phyloP scores from a whole-genome alignment of 1,139 yeast species.

The Arxiozyma heterogenica region DNA sequence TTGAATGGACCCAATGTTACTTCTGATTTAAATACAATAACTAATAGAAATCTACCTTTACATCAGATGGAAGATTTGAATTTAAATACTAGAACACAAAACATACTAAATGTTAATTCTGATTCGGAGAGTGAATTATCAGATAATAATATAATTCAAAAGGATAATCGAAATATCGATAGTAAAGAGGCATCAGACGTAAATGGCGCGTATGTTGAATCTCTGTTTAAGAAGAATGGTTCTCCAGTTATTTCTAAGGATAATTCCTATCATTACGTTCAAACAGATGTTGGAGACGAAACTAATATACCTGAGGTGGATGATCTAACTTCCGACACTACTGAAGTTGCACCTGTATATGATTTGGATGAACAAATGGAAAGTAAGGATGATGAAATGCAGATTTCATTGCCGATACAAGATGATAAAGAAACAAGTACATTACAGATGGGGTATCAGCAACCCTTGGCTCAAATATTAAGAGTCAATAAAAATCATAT shows the following conservation, averaged over 20 bases:
- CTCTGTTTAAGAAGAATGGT: neutral
- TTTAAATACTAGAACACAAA: constrained; percentile 7
- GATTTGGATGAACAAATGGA: neutral
- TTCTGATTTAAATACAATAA: constrained; percentile 21
- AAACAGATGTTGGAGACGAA: neutral
- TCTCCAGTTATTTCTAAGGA: neutral
- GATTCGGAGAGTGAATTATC: neutral
- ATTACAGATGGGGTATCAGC: constrained; percentile 4
- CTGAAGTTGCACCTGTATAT: neutral
- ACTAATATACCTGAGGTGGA: neutral
- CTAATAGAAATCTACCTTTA: constrained; percentile 15
- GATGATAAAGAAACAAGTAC: neutral
- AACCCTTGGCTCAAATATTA: constrained; percentile 7
- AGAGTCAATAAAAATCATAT: constrained; percentile 18
- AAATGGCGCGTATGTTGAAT: neutral
- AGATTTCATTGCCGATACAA: neutral
- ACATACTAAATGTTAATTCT: neutral
- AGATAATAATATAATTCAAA: neutral
- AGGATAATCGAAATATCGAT: neutral
- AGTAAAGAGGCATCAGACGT: neutral
- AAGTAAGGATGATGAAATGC: neutral
- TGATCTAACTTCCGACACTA: neutral
- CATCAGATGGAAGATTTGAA: constrained; percentile 22
- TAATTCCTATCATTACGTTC: neutral
- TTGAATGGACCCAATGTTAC: constrained; percentile 26